These are phyloP conservation scores for Penicillium steckii DNA, from an alignment of 495 filamentous ascomycete genomes.

Conservation along the genomic window DNA sequence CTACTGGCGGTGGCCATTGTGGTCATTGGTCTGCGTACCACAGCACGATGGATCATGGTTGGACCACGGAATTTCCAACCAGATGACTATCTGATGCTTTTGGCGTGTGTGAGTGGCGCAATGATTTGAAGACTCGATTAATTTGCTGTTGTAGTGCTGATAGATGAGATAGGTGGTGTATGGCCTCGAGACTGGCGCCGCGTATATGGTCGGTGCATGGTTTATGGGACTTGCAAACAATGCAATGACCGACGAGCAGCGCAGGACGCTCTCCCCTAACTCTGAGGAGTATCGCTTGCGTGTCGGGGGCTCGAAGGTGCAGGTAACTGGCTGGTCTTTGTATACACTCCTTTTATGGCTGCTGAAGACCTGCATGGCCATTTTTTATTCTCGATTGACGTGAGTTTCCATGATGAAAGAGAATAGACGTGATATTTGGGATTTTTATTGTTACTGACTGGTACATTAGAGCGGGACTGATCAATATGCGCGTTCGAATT, in stretches of 20 bases:
- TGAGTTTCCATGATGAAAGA: conserved; percentile 24
- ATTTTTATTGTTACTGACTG: conserved; percentile 4
- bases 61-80: conserved; percentile 49
- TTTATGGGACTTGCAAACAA: conserved; percentile 55
- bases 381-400: conserved; percentile 63
- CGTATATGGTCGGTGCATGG: conserved; percentile 46
- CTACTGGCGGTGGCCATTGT: conserved; percentile 48
- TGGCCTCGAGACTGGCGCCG: conserved; percentile 43
- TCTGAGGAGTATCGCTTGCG: conserved; percentile 48
- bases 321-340: conserved; percentile 56
- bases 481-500: conserved; percentile 50
- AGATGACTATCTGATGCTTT: conserved; percentile 61
- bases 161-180: conserved; percentile 32
- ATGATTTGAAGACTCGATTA: neutral
- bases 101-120: conserved; percentile 46
- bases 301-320: conserved; percentile 56
- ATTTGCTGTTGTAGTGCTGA: conserved; percentile 1
- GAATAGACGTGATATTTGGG: neutral
- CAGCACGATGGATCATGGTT: conserved; percentile 49
- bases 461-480: conserved; percentile 40
- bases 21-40: conserved; percentile 49
- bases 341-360: conserved; percentile 58
- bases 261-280: conserved; percentile 38
- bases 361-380: conserved; percentile 57
- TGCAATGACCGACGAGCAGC: conserved; percentile 50